Evolutionary conservation across 148 eudicot genomes (phyloP).

Genomic region (Fagopyrum homotropicum): DNA sequence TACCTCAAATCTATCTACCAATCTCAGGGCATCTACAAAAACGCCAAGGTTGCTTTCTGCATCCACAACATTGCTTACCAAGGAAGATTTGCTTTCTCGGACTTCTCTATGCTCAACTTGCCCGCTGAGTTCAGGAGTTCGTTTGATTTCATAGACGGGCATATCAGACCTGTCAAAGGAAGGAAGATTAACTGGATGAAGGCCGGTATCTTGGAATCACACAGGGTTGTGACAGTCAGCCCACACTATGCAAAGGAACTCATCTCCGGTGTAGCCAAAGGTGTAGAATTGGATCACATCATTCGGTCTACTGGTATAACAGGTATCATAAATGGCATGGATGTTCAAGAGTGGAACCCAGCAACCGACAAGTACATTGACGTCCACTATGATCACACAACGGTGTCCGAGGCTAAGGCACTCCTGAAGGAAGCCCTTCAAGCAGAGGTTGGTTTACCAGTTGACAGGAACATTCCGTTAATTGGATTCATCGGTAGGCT

Average conservation of each 20-base stretch:
- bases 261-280: conserved; percentile 50
- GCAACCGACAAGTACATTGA: conserved; percentile 56
- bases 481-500: conserved; percentile 97
- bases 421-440: conserved; percentile 67
- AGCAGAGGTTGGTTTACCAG: conserved; percentile 84
- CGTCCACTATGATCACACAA: conserved; percentile 55
- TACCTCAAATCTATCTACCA: conserved; percentile 76
- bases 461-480: conserved; percentile 63
- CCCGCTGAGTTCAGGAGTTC: conserved; percentile 65
- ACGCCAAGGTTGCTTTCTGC: conserved; percentile 91
- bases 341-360: conserved; percentile 89
- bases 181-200: conserved; percentile 98
- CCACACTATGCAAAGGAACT: conserved; percentile 83
- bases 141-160: conserved; percentile 86
- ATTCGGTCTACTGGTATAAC: conserved; percentile 40
- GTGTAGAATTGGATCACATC: conserved; percentile 64
- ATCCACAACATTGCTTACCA: conserved; percentile 99
- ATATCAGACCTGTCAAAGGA: conserved; percentile 68
- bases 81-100: conserved; percentile 76
- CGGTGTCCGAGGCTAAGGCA: conserved; percentile 83
- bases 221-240: conserved; percentile 75
- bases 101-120: conserved; percentile 66
- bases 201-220: conserved; percentile 71
- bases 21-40: conserved; percentile 53
- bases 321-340: conserved; percentile 90